Evolutionary conservation across 306 rosid species (phyloP).

Genomic region (Rosa lucieae): DNA sequence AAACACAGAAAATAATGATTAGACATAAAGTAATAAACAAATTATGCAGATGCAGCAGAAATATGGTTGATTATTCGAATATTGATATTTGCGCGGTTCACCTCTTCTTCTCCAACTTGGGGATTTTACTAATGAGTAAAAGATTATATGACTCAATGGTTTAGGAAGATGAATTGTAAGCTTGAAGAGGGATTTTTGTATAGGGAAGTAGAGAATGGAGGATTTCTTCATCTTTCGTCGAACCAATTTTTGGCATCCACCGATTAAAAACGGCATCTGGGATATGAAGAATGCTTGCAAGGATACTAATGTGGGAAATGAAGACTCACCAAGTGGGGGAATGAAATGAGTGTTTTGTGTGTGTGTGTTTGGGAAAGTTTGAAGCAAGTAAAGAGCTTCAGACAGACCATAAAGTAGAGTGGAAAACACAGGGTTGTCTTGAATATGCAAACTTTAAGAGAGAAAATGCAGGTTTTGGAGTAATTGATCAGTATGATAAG

Average conservation of each 20-base stretch:
- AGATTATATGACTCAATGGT: background rate
- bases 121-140: background rate
- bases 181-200: background rate
- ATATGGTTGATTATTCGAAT: background rate
- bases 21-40: background rate
- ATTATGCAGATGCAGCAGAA: background rate
- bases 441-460: background rate
- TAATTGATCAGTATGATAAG: background rate
- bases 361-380: background rate
- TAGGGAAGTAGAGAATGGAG: background rate
- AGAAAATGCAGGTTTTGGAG: conserved; percentile 21
- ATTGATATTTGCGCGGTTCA: background rate
- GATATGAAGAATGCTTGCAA: background rate
- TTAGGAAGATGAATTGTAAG: background rate
- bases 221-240: background rate
- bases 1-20: background rate
- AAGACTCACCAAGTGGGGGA: background rate
- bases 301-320: background rate
- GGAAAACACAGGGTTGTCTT: background rate
- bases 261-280: background rate
- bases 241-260: background rate
- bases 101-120: background rate
- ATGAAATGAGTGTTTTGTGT: background rate
- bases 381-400: background rate
- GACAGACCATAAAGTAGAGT: background rate